Evolutionary conservation across 331 rosid species (phyloP), one percentile per base, ranked within the genome.

Genomic region (Cydonia oblonga): DNA sequence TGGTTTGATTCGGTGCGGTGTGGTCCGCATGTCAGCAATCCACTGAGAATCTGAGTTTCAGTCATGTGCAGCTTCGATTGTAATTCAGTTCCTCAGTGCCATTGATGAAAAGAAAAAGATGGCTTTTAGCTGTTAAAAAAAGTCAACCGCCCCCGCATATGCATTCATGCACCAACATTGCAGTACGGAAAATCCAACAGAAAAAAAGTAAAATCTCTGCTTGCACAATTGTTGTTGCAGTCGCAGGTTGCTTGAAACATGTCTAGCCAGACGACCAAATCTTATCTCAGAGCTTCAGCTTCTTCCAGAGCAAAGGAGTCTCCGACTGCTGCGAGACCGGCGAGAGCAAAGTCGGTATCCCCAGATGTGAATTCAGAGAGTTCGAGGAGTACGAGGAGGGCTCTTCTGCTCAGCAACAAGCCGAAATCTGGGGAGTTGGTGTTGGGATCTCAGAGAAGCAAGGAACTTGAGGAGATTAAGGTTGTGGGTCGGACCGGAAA

Each of bases 231-330:
- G 23, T 69, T 69, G 68, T 64, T n/a, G 68, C 15, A 2, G 32
- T 59, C 46, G 76, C 68, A 72, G 68, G 42, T 72, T 40, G 15
- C 51, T 42, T 59, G 59, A 26, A 72, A 26, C 54, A 49, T 49
- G 54, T 49, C 54, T 49, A 3, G 2, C 66, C 73, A 68, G 79
- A 18, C 78, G 79, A 44, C 83, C 84, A 16, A 7, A 7, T 78
- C 82, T 68, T 88, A 92, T 32, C 68, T 82, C 23, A 83, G 88
- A 82, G 83, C 81, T 79, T 79, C 90, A 79, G 84, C 80, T 75
- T 76, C 90, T 73, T 63, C 87, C 20, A 88, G 83, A 71, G 69
- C 69, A 7, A 86, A 73, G 82, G 86, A 83, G 24, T 64, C 86
- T 69, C 89, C 93, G 9, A 85, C 81, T 65, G 66, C 93, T 49